Evolutionary conservation across 2,329 filamentous ascomycete species (phyloP).

Genomic region (Penicillium paneum): DNA sequence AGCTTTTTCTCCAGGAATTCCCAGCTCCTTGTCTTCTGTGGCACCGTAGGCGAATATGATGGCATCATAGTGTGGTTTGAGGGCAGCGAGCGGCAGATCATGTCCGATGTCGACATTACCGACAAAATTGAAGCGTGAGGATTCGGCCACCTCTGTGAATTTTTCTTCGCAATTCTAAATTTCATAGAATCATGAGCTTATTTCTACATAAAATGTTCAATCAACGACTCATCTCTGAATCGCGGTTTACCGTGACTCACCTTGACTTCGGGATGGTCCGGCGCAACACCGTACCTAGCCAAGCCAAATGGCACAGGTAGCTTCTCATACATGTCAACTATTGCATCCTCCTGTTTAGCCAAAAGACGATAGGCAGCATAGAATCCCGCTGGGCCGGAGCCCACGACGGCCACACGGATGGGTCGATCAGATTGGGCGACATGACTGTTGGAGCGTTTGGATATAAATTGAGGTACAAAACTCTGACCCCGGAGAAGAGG

Average conservation of each 20-base stretch:
- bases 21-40: slow-evolving; percentile 73
- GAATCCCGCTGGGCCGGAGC: slow-evolving; percentile 93
- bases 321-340: slow-evolving; percentile 94
- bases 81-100: slow-evolving; percentile 61
- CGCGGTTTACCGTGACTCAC: slow-evolving; percentile 45
- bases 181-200: not conserved
- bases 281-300: slow-evolving; percentile 92
- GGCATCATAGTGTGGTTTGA: slow-evolving; percentile 84
- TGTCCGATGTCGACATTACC: slow-evolving; percentile 81
- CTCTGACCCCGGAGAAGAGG: slow-evolving; percentile 7
- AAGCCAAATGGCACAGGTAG: slow-evolving; percentile 90
- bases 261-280: slow-evolving; percentile 98
- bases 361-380: slow-evolving; percentile 87
- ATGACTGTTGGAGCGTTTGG: slow-evolving; percentile 32
- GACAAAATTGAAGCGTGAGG: slow-evolving; percentile 80
- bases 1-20: slow-evolving; percentile 71
- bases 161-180: slow-evolving; percentile 87
- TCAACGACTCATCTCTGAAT: not conserved
- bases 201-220: not conserved
- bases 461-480: slow-evolving; percentile 4
- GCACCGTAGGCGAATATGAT: slow-evolving; percentile 92
- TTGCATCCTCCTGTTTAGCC: slow-evolving; percentile 66
- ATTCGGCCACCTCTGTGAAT: slow-evolving; percentile 81
- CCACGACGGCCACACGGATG: slow-evolving; percentile 81
- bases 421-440: slow-evolving; percentile 45